phyloP scores from a whole-genome alignment of 345 rosid species.

The Acer campestre region DNA sequence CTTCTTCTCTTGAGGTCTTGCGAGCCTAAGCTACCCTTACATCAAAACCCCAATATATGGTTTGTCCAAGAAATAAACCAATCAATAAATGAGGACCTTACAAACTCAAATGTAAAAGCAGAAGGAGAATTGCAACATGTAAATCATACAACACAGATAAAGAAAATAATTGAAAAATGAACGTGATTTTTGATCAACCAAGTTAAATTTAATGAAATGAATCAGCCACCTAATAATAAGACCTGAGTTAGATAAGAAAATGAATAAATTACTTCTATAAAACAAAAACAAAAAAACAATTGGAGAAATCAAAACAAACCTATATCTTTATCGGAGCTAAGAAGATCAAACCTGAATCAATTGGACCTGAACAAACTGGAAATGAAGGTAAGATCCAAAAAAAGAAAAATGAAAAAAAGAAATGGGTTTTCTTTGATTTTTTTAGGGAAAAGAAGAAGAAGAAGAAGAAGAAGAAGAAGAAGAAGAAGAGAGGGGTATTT shows the following conservation, averaged over 20 bases:
- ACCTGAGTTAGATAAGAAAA: background rate
- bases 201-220: background rate
- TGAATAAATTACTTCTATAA: slow-evolving; percentile 17
- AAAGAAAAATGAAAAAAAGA: background rate
- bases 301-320: background rate
- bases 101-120: background rate
- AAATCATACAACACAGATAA: background rate
- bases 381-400: slow-evolving; percentile 36
- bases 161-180: background rate
- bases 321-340: slow-evolving; percentile 18
- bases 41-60: no score
- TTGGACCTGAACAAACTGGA: slow-evolving; percentile 19
- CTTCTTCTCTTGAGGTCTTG: no score
- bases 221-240: background rate
- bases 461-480: no score
- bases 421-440: background rate
- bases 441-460: no score
- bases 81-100: no score
- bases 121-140: background rate
- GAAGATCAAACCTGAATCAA: slow-evolving; percentile 31
- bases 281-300: slow-evolving; percentile 10
- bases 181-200: background rate
- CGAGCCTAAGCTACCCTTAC: no score
- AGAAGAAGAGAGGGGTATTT: no score
- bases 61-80: no score